A percentile compares a stretch with the other conserved stretches of the same genome.
These are phyloP conservation scores for Anaeramoeba ignava DNA, from an alignment of 78 protist genomes.

Conservation along the genomic window DNA sequence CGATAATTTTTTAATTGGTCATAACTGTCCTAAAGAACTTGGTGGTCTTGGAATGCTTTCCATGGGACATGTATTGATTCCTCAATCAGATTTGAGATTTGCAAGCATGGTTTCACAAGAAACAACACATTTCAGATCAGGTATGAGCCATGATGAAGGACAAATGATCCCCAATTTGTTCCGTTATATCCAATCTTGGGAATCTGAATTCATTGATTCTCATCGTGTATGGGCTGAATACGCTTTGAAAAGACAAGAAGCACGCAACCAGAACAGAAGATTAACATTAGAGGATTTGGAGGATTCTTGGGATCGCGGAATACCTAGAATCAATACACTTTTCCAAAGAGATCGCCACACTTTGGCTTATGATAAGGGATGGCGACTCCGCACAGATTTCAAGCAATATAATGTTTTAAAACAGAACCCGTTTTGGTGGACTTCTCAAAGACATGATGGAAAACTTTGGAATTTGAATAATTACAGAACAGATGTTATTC, in stretches of 20 bases:
- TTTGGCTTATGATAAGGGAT: conserved; percentile 96
- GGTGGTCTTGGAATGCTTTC: conserved; percentile 99
- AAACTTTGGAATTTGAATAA: conserved; percentile 96
- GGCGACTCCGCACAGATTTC: conserved; percentile 86
- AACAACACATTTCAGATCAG: conserved; percentile 92
- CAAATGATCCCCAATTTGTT: conserved; percentile 95
- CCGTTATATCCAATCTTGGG: conserved; percentile 98
- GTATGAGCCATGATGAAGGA: conserved; percentile 94
- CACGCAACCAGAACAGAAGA: conserved; percentile 83
- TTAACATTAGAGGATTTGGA: conserved; percentile 96
- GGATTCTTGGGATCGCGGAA: conserved; percentile 93
- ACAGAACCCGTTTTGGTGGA: conserved; percentile 97
- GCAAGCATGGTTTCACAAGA: conserved; percentile 82
- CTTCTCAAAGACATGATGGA: conserved; percentile 98
- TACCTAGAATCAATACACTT: conserved; percentile 93
- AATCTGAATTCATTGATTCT: conserved; percentile 91
- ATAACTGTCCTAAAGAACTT: conserved; percentile 90
- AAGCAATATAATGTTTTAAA: conserved; percentile 82
- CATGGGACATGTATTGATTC: conserved; percentile 99
- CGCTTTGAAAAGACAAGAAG: conserved; percentile 90
- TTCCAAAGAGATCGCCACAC: conserved; percentile 94
- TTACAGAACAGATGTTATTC: conserved; percentile 98
- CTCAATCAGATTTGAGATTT: conserved; percentile 91
- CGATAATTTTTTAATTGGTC: too few species aligned
- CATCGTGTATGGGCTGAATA: conserved; percentile 98